Evolutionary conservation across 257 asterid genomes (phyloP).

Genomic region (Salvia miltiorrhiza): DNA sequence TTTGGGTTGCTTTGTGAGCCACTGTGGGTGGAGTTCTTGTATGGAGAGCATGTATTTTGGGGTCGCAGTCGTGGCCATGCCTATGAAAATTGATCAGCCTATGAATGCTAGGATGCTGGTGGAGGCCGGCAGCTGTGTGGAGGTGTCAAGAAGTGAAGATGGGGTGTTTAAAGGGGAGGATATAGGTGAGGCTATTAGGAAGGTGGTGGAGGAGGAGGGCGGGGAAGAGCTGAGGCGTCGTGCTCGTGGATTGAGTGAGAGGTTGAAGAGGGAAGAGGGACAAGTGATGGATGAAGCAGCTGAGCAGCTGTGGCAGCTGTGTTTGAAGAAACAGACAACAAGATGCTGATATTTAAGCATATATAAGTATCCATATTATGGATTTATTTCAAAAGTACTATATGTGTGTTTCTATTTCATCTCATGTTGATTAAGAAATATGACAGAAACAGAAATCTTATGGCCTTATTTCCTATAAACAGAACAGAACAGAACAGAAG

Average conservation of each 20-base stretch:
- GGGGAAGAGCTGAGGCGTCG: slow-evolving; percentile 8
- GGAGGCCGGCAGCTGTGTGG: slow-evolving; percentile 26
- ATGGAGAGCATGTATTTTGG: slow-evolving; percentile 30
- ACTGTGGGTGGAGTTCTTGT: slow-evolving; percentile 36
- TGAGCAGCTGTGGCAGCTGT: not conserved
- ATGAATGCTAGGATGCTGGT: too few relatives aligned
- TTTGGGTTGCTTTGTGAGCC: slow-evolving; percentile 31
- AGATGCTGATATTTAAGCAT: too few relatives aligned
- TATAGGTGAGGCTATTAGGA: slow-evolving; percentile 17
- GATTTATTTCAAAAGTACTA: too few relatives aligned
- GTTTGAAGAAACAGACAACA: not conserved
- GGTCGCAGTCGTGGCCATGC: slow-evolving; percentile 28
- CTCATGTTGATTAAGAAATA: too few relatives aligned
- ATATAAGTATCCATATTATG: too few relatives aligned
- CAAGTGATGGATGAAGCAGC: not conserved
- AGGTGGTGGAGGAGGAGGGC: slow-evolving; percentile 22
- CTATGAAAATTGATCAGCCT: slow-evolving; percentile 26
- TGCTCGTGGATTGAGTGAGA: slow-evolving; percentile 20
- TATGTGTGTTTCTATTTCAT: too few relatives aligned
- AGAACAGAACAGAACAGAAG: too few relatives aligned
- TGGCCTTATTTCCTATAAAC: too few relatives aligned
- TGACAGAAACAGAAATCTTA: too few relatives aligned
- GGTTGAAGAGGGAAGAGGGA: slow-evolving; percentile 17
- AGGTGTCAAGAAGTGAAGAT: slow-evolving; percentile 18
- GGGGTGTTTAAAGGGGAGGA: slow-evolving; percentile 25